Base-by-base conservation (phyloP, 1,284 basidiomycete species). In the Trametes versicolor region DNA sequence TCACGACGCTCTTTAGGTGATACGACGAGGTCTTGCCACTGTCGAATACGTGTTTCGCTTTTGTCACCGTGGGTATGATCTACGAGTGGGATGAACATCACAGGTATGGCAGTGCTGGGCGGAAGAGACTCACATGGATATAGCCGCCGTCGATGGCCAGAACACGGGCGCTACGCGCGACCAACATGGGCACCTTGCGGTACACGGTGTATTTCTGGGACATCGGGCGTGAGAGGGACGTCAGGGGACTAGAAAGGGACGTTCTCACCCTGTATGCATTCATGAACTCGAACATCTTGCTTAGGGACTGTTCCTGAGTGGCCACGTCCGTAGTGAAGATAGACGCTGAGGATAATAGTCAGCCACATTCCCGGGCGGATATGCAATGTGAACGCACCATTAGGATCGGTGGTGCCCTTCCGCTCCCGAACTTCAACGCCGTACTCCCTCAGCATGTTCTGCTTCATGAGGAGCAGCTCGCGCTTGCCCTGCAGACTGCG, bases 121-220 rank as follows among this genome's bases (percentile, higher is more conserved):
- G 23, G 23, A 2, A 19, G 39, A 37, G 9, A 81, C 89, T 68
- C 69, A 96, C 96, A 77, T 97, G 95, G 41, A 98, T 88, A 75
- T 98, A 99, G 69, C 92, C 94, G 7, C 97, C 97, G 76, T 99
- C 98, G 63, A 99, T 94, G 13, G 97, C 97, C 1, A 99, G 85
- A 1, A 90, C 90, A 9, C 97, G 89, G 76, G 98, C 96, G 73
- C 96, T 95, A 34, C 96, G 88, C 2, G 96, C 91, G 48, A 94
- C 90, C 39, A 96, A 83, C 89, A 98, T 97, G 2, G 95, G 94
- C 75, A 96, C 88, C 80, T 97, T 99, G 51, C 97, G 92, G 73
- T 93, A 94, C n/a, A 99, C 94, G 0, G 89, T 93, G 74, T 92
- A 99, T 86, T 94, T 93, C 92, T 97, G 76, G 19, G 2, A 62